Evolutionary conservation across 768 basidiomycete species (phyloP), one percentile per base, ranked within the genome.

Genomic region (Sutorius australiensis): DNA sequence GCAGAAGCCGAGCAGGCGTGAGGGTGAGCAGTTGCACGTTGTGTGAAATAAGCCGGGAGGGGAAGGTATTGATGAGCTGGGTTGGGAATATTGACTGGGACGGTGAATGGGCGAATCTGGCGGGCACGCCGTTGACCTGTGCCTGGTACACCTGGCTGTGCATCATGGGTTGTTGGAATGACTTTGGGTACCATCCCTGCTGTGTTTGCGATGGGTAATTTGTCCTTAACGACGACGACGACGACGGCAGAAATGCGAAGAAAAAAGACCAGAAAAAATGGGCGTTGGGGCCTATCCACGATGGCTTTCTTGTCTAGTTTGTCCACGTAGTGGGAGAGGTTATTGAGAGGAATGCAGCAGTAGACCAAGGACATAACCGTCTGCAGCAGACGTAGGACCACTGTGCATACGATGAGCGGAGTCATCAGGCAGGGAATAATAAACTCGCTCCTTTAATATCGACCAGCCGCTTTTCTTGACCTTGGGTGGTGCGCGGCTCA

Each of bases 391-490:
- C 8, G 85, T 74, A 56, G 77, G 74, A 45, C 73, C 64, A 21
- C 81, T 83, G 40, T 50, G 43, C 9, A 3, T 30, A 37, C 10
- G 51, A 27, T 55, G 32, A 61, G 47, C n/a, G 2, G 5, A 7
- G 38, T 34, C 31, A 21, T 42, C 13, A 21, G 30, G 19, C 10
- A 24, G 38, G 30, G 6, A 41, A 33, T 3, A 33, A n/a, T 0
- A 5, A 37, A 56, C 79, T 68, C 62, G 94, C 93, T 92, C 85
- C 75, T 93, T 92, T 13, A 95, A 69, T 0, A 73, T 71, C 17
- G 83, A 83, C 89, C 92, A 98, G 6, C 95, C 93, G 24, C 75
- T 76, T 66, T 88, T 93, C 73, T 84, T 88, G 5, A 95, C 87
- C 73, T 99, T 95, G 0, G 97, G 93, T 14, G 87, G 77, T 3